These are phyloP conservation scores for Apodospora peruviana DNA, from an alignment of 495 filamentous ascomycete species.

Conservation along the genomic window DNA sequence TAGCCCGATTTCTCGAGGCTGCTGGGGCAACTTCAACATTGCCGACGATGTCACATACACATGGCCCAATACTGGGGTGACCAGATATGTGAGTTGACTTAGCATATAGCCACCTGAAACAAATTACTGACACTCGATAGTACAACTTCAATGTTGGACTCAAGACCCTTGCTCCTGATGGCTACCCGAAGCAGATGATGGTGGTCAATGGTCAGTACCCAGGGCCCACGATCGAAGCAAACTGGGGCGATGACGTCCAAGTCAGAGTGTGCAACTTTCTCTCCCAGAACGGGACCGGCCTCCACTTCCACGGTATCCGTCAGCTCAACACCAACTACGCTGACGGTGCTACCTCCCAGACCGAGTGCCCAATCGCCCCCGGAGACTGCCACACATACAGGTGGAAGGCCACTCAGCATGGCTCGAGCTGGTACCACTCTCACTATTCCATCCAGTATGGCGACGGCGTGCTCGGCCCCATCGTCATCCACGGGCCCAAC, in stretches of 20 bases:
- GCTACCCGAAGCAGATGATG: constrained; percentile 3
- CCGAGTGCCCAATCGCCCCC: constrained; percentile 40
- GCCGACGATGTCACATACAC: constrained; percentile 5
- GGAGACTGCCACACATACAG: constrained; percentile 29
- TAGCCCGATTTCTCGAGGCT: constrained; percentile 8
- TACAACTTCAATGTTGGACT: not conserved
- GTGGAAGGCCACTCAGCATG: constrained; percentile 43
- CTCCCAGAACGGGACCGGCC: constrained; percentile 13
- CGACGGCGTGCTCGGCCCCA: constrained; percentile 38
- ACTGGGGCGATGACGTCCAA: constrained; percentile 49
- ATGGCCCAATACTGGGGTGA: constrained; percentile 13
- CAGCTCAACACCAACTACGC: constrained; percentile 17
- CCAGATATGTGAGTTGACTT: constrained; percentile 4
- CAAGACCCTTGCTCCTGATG: constrained; percentile 1
- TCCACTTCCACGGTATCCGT: constrained; percentile 49
- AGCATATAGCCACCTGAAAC: no score
- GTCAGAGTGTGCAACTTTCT: constrained; percentile 45
- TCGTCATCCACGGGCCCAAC: constrained; percentile 49
- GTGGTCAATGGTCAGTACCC: constrained; percentile 32
- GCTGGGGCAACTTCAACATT: constrained; percentile 15
- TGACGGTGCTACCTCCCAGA: constrained; percentile 33
- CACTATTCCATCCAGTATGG: constrained; percentile 48
- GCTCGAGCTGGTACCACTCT: constrained; percentile 31
- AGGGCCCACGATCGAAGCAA: constrained; percentile 49
- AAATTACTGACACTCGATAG: no score